Conservation (phyloP, 2,329 filamentous ascomycete species). For the Scedosporium apiospermum region DNA sequence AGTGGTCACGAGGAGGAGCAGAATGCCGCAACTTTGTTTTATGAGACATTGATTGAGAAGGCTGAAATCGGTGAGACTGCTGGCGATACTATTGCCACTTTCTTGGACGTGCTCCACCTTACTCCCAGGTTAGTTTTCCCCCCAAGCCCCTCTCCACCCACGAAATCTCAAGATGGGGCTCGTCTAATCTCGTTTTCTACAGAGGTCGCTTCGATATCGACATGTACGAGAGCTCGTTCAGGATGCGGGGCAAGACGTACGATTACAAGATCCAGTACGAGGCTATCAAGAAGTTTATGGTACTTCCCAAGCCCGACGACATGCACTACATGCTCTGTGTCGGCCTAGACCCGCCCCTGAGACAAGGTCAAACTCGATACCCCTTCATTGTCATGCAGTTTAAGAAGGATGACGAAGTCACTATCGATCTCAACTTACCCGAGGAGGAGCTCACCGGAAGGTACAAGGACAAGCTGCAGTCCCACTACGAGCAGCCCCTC, state of each 20-base stretch:
- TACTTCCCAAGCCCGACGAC: conserved; percentile 97
- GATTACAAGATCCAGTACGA: conserved; percentile 99
- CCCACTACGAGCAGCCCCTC: conserved; percentile 88
- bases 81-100: conserved; percentile 96
- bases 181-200: conserved; percentile 10
- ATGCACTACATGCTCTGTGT: conserved; percentile 91
- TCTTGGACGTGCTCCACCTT: conserved; percentile 92
- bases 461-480: conserved; percentile 81
- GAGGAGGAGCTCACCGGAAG: conserved; percentile 74
- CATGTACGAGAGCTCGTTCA: conserved; percentile 97
- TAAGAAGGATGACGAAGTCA: conserved; percentile 95
- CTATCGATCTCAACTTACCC: conserved; percentile 91
- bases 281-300: conserved; percentile 96
- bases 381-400: conserved; percentile 99
- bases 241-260: conserved; percentile 95
- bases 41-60: conserved; percentile 96
- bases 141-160: background rate
- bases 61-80: conserved; percentile 98
- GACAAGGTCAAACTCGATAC: conserved; percentile 95
- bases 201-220: conserved; percentile 99
- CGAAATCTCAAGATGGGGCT: background rate
- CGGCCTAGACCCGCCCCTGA: conserved; percentile 85
- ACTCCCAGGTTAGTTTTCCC: conserved; percentile 62
- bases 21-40: conserved; percentile 94
- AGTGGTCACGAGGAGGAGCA: conserved; percentile 68